Base-by-base conservation (phyloP, 2,329 filamentous ascomycete species). In the Aspergillus ochraceus region DNA sequence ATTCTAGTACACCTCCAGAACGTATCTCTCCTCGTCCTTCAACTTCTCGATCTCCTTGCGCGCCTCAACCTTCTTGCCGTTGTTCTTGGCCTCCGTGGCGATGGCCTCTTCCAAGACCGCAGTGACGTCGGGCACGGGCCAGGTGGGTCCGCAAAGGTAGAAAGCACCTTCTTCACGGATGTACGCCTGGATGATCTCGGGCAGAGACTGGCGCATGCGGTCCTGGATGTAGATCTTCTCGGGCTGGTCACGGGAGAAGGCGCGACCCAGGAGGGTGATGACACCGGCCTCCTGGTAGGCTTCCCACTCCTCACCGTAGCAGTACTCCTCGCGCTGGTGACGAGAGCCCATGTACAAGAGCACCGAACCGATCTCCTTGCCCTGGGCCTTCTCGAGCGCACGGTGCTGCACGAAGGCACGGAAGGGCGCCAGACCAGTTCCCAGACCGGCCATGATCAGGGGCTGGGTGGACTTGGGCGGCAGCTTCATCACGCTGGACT, bases 201-300 rank as follows among this genome's bases (percentile, higher is more conserved):
- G 80, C 60, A 98, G 80, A 0, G 89, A 92, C 84, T 98, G 85
- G 59, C 95, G 85, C 95, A 99, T 99, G 66, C 93, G 87, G 76
- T 99, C 95, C 82, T 99, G 95, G 73, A 99, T 99, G 80, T 99
- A 99, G 66, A 99, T 97, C 88, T 99, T 99, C 81, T 97, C 85
- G 17, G 91, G 90, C 84, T 99, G 95, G 75, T 99, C 95, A 74
- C 95, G 90, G 60, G 91, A 96, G 84, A 99, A 99, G 49, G 95
- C 95, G 54, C 91, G 88, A 55, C 95, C 95, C 54, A 99, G 86
- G 47, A 97, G 85, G 0, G 95, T 99, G 75, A 99, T 93, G 69
- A 99, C 91, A 54, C 95, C 95, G 0, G 95, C 92, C 61, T 93
- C 94, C 73, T 95, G 87, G 79, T 99, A 99, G 0, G 95, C 95